Evolutionary conservation across 108 stramenopile species (phyloP), one percentile per base, ranked within the genome.

Genomic region (Cyclotella sp.): DNA sequence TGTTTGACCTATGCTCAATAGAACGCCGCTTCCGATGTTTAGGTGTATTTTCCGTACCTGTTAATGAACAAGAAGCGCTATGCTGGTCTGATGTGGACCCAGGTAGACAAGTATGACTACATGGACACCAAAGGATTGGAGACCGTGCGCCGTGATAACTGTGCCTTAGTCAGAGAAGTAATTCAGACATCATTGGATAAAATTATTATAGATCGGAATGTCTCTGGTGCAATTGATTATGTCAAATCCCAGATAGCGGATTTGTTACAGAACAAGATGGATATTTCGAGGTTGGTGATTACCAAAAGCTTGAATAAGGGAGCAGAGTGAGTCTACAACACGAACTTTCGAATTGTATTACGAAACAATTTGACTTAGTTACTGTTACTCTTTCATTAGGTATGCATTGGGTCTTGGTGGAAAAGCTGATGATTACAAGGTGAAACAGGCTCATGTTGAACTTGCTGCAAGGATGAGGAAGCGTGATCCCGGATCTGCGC

Each of bases 111-210:
- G 76, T 95, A 93, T 74, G 99, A 99, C 83, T 98, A 99, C 81
- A 95, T 99, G 97, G 99, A 99, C 86, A 90, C 93, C 44, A 99
- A 99, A 80, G 99, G 99, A 40, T 87, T 99, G 12, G 99, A 98
- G 82, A 99, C 98, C 18, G 99, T 99, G 41, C 96, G 99, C 45
- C 97, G 99, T 59, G 99, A 99, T 83, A 99, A 98, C 72, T 99
- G 99, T 82, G 89, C 93, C 9, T 88, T 99, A 71, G 99, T 98
- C 27, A 88, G 99, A 45, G 96, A 97, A 53, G 94, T 98, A 27
- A 95, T 99, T 57, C 97, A 97, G 76, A 97, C 96, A 8, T 98
- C 96, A n/a, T 78, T 99, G 73, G 81, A 97, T 70, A 99, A 98
- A 83, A 98, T 99, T 58, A 81, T 99, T 68, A 98, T 98, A 61